Conservation (phyloP, 805 yeast genomes). For the Starmerella powellii region DNA sequence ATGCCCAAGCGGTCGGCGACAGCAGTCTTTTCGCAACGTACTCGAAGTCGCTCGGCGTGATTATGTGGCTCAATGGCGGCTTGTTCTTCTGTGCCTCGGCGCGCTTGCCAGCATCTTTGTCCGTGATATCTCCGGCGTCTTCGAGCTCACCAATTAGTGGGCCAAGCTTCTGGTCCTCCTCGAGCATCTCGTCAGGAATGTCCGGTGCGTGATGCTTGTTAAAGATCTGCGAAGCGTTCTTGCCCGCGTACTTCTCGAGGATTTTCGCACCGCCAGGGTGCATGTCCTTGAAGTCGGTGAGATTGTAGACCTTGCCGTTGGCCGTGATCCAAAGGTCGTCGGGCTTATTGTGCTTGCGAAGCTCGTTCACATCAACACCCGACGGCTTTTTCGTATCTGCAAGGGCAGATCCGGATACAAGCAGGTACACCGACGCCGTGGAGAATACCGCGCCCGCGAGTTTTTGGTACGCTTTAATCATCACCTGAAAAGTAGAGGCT, state of each 20-base stretch:
- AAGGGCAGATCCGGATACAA: neutral
- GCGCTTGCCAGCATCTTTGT: slow-evolving; percentile 33
- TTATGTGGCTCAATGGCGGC: slow-evolving; percentile 59
- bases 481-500: no score
- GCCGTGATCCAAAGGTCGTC: slow-evolving; percentile 80
- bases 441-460: neutral
- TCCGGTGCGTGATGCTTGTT: slow-evolving; percentile 85
- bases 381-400: neutral
- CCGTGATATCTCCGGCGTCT: slow-evolving; percentile 26
- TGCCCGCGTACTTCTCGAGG: slow-evolving; percentile 48
- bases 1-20: slow-evolving; percentile 77
- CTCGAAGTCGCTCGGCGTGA: slow-evolving; percentile 77
- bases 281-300: slow-evolving; percentile 46
- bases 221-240: slow-evolving; percentile 69
- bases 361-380: slow-evolving; percentile 24
- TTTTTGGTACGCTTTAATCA: no score
- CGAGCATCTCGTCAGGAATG: slow-evolving; percentile 51
- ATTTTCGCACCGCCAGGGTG: slow-evolving; percentile 54
- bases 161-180: slow-evolving; percentile 51
- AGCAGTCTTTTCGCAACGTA: slow-evolving; percentile 67
- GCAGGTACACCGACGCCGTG: neutral
- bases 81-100: slow-evolving; percentile 35
- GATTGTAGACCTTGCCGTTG: slow-evolving; percentile 69
- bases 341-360: slow-evolving; percentile 39
- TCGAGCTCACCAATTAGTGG: slow-evolving; percentile 27